phyloP scores from a whole-genome alignment of 371 early-diverging fungal species.

The Syncephalastrum racemosum region DNA sequence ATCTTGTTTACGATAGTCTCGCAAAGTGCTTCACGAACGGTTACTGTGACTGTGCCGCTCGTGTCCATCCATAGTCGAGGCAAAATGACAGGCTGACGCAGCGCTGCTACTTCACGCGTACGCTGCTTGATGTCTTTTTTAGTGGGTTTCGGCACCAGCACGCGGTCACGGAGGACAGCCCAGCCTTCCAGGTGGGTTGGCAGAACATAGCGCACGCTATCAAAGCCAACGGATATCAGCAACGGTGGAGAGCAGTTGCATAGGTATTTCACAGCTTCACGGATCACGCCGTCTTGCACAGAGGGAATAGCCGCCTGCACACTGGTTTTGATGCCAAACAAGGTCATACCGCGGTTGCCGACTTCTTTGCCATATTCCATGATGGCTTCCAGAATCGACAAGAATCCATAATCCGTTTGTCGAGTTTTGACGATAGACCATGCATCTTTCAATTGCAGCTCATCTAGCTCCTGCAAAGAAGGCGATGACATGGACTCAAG shows the following conservation, averaged over 20 bases:
- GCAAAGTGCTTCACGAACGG: constrained; percentile 19
- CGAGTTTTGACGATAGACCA: constrained; percentile 94
- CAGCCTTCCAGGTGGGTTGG: constrained; percentile 12
- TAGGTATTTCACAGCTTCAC: constrained; percentile 3
- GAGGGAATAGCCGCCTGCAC: no score
- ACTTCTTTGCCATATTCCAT: constrained; percentile 8
- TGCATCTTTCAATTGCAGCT: constrained; percentile 28
- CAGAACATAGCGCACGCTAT: constrained; percentile 24
- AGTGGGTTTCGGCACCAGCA: background rate
- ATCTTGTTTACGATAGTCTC: constrained; percentile 20
- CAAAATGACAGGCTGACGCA: constrained; percentile 11
- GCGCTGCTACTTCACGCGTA: background rate
- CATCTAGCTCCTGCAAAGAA: no score
- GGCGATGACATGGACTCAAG: no score
- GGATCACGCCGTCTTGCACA: no score
- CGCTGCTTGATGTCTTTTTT: constrained; percentile 1
- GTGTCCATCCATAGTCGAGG: constrained; percentile 34
- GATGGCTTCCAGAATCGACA: constrained; percentile 57
- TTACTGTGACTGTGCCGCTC: constrained; percentile 21
- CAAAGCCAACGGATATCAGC: constrained; percentile 22
- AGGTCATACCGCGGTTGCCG: constrained; percentile 13
- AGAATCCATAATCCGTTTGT: constrained; percentile 78
- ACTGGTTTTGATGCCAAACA: constrained; percentile 17
- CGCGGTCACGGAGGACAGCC: constrained; percentile 10
- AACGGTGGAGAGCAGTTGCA: constrained; percentile 13